Evolutionary conservation across 2,329 filamentous ascomycete genomes (phyloP).

Genomic region (Fusarium luffae): DNA sequence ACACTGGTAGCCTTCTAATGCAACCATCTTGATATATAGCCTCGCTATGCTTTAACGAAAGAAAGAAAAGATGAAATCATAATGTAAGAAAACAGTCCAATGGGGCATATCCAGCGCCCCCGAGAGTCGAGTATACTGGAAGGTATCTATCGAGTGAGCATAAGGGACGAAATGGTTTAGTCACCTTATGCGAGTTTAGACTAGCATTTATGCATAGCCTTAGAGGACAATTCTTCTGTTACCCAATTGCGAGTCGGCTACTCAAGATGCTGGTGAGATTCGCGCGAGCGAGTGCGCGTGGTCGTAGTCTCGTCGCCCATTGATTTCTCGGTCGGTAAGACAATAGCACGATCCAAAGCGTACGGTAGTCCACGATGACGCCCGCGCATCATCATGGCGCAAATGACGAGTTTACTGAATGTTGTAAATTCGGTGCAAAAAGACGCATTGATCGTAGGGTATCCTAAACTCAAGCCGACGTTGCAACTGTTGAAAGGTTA

Average conservation of each 20-base stretch:
- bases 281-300: not conserved
- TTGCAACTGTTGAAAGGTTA: conserved; percentile 46
- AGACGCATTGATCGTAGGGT: conserved; percentile 47
- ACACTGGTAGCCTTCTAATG: conserved; percentile 13
- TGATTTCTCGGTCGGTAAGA: conserved; percentile 45
- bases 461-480: conserved; percentile 51
- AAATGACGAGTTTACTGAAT: conserved; percentile 53
- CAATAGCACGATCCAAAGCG: conserved; percentile 50
- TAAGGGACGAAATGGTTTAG: not conserved
- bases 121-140: not conserved
- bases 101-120: not conserved
- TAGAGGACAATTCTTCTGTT: not conserved
- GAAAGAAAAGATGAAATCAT: conserved; percentile 1
- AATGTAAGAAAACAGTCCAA: not conserved
- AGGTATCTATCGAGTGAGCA: not conserved
- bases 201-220: not conserved
- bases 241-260: not conserved
- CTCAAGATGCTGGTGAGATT: conserved; percentile 32
- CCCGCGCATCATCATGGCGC: conserved; percentile 53
- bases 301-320: conserved; percentile 21
- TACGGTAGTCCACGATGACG: conserved; percentile 52
- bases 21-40: not conserved
- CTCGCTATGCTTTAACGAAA: conserved; percentile 5
- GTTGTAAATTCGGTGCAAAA: conserved; percentile 48
- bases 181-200: not conserved